Conservation (phyloP, 2,329 filamentous ascomycete species). For the Cytospora piceae region DNA sequence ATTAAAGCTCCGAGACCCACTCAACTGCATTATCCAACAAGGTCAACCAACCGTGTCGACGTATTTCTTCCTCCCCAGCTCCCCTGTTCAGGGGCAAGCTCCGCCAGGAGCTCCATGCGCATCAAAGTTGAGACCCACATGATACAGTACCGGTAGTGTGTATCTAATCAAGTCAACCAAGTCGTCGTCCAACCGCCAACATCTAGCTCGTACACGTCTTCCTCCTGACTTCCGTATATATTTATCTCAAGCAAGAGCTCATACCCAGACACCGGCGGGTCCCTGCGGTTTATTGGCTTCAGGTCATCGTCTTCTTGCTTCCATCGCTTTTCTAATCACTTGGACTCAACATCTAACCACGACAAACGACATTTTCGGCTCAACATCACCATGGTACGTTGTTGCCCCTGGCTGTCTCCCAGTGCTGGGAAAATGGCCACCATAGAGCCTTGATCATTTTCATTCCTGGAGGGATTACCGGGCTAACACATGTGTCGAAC, state of each 20-base stretch:
- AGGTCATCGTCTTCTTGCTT: background rate
- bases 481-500: background rate
- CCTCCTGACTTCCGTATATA: constrained; percentile 5
- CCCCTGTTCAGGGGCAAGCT: constrained; percentile 14
- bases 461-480: background rate
- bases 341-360: background rate
- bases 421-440: background rate
- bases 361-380: background rate
- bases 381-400: background rate
- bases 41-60: constrained; percentile 15
- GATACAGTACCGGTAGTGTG: background rate
- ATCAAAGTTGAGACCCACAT: constrained; percentile 20
- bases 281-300: background rate
- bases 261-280: background rate
- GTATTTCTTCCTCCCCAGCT: constrained; percentile 7
- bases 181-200: constrained; percentile 13
- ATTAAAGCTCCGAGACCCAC: constrained; percentile 3
- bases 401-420: background rate
- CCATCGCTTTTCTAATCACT: background rate
- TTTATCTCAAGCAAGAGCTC: background rate
- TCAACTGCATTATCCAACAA: constrained; percentile 7
- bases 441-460: background rate
- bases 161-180: constrained; percentile 10
- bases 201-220: constrained; percentile 2
- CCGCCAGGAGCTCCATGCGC: constrained; percentile 20